Base-by-base conservation (phyloP, 306 rosid species). In the Dalbergia cultrata region DNA sequence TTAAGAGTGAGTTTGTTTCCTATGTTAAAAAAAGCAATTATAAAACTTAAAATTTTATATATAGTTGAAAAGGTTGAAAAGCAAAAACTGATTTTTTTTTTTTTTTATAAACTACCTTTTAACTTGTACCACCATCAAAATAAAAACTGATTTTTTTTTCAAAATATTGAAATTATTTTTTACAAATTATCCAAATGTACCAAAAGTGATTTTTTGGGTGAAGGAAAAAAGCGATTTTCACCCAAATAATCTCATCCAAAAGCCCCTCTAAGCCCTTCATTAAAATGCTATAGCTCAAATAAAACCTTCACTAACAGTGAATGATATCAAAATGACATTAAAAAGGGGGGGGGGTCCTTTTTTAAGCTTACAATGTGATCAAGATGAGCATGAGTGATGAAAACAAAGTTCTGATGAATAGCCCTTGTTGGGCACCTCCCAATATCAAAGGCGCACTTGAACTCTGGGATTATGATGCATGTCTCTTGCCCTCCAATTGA, bases 401-500 rank as follows among this genome's bases (percentile, higher is more conserved):
- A 95, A 19, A 93, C 81, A 47, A 91, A 93, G 49, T 93, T 93
- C 65, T 93, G 99, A 35, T 95, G 95, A 88, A 91, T 90, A 3
- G 99, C 97, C 76, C 98, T 87, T 6, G 88, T 39, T 16, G 99
- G 98, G 67, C 94, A 91, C 81, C 92, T 88, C 26, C 99, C 97
- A 43, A 93, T 95, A 78, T 95, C 99, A 64, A 95, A 95, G n/a
- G 96, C 84, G 45, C 94, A 93, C 75, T 95, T 95, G 59, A 95
- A 95, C 47, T 95, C 97, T 0, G 98, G 99, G 57, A 95, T 77
- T 13, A 95, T 89, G 22, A 95, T 77, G 83, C 99, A 95, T 0
- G 98, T 95, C 88, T 95, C 98, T 45, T 95, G 97, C 18, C 99
- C 98, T 9, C 99, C 99, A 79, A 95, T 83, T 5, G 99, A 95